These are phyloP conservation scores for Durio zibethinus DNA, from an alignment of 345 rosid genomes.

Conservation along the genomic window DNA sequence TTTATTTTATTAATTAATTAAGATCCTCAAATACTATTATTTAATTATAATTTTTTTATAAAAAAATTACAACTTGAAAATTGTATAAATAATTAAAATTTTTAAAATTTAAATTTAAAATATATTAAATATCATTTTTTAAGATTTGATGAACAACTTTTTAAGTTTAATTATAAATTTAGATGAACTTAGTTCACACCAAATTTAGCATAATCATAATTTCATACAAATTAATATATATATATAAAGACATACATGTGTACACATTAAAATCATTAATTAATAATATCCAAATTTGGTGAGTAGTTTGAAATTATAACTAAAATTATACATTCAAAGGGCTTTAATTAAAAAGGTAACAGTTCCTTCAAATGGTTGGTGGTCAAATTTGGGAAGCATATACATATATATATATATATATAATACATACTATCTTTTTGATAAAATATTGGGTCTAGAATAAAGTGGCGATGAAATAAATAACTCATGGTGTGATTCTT, in stretches of 20 bases:
- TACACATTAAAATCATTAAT: neutral
- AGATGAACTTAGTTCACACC: neutral
- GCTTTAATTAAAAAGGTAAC: neutral
- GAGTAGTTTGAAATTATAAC: neutral
- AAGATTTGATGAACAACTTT: too few relatives aligned
- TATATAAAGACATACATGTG: neutral
- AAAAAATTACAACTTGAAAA: too few relatives aligned
- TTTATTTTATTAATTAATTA: neutral
- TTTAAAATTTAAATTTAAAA: too few relatives aligned
- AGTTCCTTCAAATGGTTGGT: slow-evolving; percentile 1
- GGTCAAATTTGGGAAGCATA: slow-evolving; percentile 18
- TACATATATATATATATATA: slow-evolving; percentile 1
- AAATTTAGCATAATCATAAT: neutral
- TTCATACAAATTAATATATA: too few relatives aligned
- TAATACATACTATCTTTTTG: neutral
- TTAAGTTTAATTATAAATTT: neutral
- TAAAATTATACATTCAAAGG: neutral
- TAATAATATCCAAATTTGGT: neutral
- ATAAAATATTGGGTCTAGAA: slow-evolving; percentile 23
- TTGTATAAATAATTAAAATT: too few relatives aligned
- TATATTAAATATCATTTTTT: too few relatives aligned
- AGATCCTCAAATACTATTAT: neutral
- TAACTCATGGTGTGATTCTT: slow-evolving; percentile 22
- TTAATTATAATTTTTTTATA: neutral
- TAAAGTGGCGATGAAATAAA: slow-evolving; percentile 20